Percentiles rank a stretch among this genome's conserved stretches.
phyloP scores from a whole-genome alignment of 768 basidiomycete species.

The Podaxis sp. region DNA sequence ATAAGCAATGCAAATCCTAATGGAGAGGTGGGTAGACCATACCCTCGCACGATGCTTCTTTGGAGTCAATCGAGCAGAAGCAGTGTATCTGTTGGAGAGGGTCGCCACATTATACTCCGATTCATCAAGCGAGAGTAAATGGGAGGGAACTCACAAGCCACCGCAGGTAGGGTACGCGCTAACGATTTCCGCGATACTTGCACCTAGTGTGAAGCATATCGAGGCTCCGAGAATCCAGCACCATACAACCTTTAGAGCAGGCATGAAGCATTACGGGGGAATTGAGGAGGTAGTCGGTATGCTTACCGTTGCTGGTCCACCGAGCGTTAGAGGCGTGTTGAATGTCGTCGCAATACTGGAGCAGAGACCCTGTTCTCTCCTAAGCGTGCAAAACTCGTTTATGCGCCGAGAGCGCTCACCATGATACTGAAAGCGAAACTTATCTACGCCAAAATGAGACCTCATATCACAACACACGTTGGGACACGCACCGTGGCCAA shows the following conservation, averaged over 20 bases:
- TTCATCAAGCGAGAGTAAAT: not conserved
- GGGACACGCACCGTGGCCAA: constrained; percentile 60
- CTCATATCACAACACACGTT: not conserved
- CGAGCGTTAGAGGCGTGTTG: constrained; percentile 67
- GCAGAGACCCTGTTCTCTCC: constrained; percentile 53
- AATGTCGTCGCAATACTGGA: constrained; percentile 78
- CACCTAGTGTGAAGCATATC: constrained; percentile 74
- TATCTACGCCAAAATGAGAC: constrained; percentile 38
- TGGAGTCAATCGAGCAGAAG: constrained; percentile 73
- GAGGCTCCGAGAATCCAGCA: constrained; percentile 71
- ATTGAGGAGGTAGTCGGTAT: not conserved
- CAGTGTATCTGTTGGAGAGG: constrained; percentile 58
- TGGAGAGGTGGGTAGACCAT: constrained; percentile 15
- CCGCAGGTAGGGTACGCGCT: constrained; percentile 76
- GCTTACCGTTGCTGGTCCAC: constrained; percentile 66
- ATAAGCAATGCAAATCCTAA: not conserved
- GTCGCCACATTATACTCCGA: constrained; percentile 3
- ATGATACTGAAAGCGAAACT: constrained; percentile 80
- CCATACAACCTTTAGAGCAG: constrained; percentile 50
- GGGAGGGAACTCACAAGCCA: constrained; percentile 48
- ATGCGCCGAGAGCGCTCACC: constrained; percentile 30
- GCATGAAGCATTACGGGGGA: not conserved
- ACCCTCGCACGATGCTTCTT: constrained; percentile 63
- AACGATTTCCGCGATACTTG: constrained; percentile 75
- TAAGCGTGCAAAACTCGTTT: not conserved